These are phyloP conservation scores for Albizia julibrissin DNA, from an alignment of 306 rosid genomes.

Conservation along the genomic window DNA sequence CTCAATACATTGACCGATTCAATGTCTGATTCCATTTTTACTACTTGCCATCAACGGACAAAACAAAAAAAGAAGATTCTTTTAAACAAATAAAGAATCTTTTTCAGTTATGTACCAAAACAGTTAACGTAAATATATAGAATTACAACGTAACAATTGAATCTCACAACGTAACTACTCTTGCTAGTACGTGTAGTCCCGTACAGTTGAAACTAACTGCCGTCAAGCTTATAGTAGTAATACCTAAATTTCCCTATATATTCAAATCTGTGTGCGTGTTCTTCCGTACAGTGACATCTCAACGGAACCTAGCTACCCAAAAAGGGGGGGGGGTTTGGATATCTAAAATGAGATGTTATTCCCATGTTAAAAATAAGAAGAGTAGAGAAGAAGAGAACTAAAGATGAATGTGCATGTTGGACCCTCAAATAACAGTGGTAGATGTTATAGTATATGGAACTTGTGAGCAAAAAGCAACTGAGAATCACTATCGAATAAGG, in stretches of 20 bases:
- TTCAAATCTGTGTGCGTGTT: background rate
- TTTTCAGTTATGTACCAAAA: background rate
- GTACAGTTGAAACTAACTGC: background rate
- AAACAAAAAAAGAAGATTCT: background rate
- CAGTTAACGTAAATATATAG: background rate
- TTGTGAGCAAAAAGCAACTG: too few relatives aligned
- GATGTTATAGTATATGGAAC: too few relatives aligned
- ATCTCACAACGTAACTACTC: background rate
- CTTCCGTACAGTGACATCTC: background rate
- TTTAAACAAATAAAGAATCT: background rate
- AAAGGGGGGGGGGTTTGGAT: too few relatives aligned
- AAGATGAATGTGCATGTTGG: too few relatives aligned
- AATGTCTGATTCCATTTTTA: too few relatives aligned
- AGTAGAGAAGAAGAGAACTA: too few relatives aligned
- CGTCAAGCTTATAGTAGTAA: too few relatives aligned
- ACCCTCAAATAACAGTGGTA: too few relatives aligned
- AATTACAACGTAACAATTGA: background rate
- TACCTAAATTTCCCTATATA: background rate
- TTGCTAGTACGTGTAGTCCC: background rate
- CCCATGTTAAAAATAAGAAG: too few relatives aligned
- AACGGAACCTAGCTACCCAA: background rate
- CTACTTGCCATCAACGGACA: too few relatives aligned
- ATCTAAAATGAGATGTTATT: too few relatives aligned
- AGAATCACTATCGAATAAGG: background rate
- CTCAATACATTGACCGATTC: too few relatives aligned